These are phyloP conservation scores for Botryotinia convoluta DNA, from an alignment of 2,329 filamentous ascomycete species.

Conservation along the genomic window DNA sequence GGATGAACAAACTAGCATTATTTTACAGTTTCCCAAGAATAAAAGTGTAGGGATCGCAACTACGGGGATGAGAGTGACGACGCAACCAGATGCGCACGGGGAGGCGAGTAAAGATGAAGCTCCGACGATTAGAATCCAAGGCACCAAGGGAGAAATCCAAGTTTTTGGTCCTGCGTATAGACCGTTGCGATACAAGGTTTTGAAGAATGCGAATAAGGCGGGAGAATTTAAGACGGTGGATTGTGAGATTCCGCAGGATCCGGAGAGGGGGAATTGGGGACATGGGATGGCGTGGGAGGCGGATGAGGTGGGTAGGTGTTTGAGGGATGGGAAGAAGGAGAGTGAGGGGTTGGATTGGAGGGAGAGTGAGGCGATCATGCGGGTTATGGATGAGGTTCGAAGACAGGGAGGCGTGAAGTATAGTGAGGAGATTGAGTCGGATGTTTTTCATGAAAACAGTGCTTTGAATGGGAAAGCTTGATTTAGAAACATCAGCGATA, in stretches of 20 bases:
- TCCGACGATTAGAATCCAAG: constrained; percentile 61
- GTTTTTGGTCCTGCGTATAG: constrained; percentile 58
- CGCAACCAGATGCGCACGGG: constrained; percentile 47
- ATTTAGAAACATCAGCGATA: not conserved
- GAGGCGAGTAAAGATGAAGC: constrained; percentile 49
- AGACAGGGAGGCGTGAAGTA: constrained; percentile 54
- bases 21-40: constrained; percentile 58
- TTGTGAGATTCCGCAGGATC: constrained; percentile 45
- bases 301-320: constrained; percentile 62
- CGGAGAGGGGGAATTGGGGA: constrained; percentile 42
- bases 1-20: constrained; percentile 62
- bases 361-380: constrained; percentile 65
- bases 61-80: constrained; percentile 48
- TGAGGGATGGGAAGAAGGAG: constrained; percentile 62
- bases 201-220: constrained; percentile 40
- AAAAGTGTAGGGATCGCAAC: constrained; percentile 61
- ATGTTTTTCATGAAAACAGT: constrained; percentile 58
- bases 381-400: constrained; percentile 46
- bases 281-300: constrained; percentile 72
- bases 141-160: constrained; percentile 64
- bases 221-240: constrained; percentile 36
- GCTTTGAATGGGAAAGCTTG: constrained; percentile 48
- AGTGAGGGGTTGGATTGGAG: constrained; percentile 56
- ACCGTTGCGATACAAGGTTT: constrained; percentile 52
- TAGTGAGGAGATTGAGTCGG: constrained; percentile 62